Evolutionary conservation across 345 rosid species (phyloP).

Genomic region (Abelmoschus esculentus): DNA sequence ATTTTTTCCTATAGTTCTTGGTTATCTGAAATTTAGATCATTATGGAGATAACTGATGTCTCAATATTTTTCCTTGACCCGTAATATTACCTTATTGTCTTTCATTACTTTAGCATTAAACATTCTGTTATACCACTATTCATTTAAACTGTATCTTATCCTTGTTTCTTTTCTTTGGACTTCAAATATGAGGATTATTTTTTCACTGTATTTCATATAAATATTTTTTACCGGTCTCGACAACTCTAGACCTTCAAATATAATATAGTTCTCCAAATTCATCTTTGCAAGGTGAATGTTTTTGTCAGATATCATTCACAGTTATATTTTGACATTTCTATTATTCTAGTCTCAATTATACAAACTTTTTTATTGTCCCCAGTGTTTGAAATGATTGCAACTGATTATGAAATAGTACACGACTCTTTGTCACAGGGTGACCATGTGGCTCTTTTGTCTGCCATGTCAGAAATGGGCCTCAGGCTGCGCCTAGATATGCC

Average conservation of each 20-base stretch:
- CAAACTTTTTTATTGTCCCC: constrained; percentile 1
- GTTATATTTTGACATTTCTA: not conserved
- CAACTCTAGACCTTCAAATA: not conserved
- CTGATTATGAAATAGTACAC: constrained; percentile 14
- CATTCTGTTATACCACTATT: not conserved
- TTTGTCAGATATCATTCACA: not conserved
- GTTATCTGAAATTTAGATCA: not conserved
- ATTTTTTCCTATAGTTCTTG: not conserved
- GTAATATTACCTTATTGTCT: not conserved
- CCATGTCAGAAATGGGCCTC: constrained; percentile 97
- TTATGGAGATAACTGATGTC: not conserved
- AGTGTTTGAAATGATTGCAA: not conserved
- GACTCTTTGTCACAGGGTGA: constrained; percentile 59
- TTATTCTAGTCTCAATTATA: not conserved
- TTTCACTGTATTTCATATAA: not conserved
- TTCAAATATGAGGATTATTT: not conserved
- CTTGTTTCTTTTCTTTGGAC: not conserved
- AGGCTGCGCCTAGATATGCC: constrained; percentile 52
- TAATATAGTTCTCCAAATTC: not conserved
- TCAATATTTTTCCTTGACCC: not conserved
- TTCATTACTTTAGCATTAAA: no score
- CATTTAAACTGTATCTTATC: not conserved
- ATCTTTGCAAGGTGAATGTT: not conserved
- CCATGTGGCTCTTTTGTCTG: constrained; percentile 89
- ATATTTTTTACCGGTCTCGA: not conserved